Evolutionary conservation across 176 grass and related monocot species (phyloP), one percentile per base, ranked within the genome.

Genomic region (Chrysopogon serrulatus): DNA sequence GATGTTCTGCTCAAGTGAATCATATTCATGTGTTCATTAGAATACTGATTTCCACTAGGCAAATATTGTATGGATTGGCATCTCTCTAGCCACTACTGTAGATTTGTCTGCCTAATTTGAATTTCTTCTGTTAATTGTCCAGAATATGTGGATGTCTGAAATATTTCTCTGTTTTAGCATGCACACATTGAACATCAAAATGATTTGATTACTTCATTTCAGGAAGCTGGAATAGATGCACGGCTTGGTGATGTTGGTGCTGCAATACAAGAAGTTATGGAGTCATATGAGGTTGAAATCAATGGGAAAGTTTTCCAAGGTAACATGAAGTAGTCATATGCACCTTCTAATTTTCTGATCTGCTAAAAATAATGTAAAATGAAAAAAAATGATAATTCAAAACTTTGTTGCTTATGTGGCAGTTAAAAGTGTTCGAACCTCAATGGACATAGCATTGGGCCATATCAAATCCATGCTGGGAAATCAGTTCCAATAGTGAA

Each of bases 231-330:
- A 78, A 94, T 99, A 83, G 96, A 99, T 92, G 93, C 83, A 73
- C 81, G 93, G 42, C 89, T 98, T 57, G 95, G 96, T 90, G 96
- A 98, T 89, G 85, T 98, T 60, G 96, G 96, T 85, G 93, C 93
- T 85, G 96, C 96, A 77, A 98, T 98, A 41, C 96, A 98, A 87
- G 96, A 99, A 86, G 93, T 99, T 34, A 96, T 99, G 93, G 93
- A 99, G 83, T 96, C 93, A 19, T 96, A 99, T 77, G 96, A 99
- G 79, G 93, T 99, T 88, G 96, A 99, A 90, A 96, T 99, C 51
- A 94, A 96, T 85, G 96, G 96, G 13, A 99, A 99, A 82, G 89
- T 92, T 74, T 99, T 94, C 84, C 96, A 96, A 92, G 93, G 96
- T 99, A 68, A 43, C 28, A 2, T 26, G 4, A 43, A 44, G 21